A percentile compares a stretch with the other conserved stretches of the same genome.
Conservation (phyloP, 805 yeast genomes). For the Myxozyma udenii region DNA sequence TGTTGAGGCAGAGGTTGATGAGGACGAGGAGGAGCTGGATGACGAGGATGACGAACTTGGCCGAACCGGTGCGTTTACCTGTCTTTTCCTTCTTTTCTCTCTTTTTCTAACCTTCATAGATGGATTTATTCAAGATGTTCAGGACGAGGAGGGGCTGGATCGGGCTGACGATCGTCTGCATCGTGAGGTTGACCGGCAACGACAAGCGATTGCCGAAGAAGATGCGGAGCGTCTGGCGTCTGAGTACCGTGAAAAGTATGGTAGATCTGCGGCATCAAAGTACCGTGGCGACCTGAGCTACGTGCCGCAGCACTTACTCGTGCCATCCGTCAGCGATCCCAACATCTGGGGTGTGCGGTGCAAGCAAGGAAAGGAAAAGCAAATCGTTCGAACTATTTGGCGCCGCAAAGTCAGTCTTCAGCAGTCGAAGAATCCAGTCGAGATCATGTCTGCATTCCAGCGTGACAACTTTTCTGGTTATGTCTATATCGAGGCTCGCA, state of each 20-base stretch:
- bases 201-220: conserved; percentile 83
- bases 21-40: conserved; percentile 89
- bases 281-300: conserved; percentile 82
- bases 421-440: conserved; percentile 72
- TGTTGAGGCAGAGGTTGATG: conserved; percentile 98
- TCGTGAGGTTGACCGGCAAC: conserved; percentile 82
- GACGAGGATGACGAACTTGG: conserved; percentile 94
- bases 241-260: conserved; percentile 86
- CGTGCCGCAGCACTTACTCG: conserved; percentile 86
- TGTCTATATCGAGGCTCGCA: conserved; percentile 89
- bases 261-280: conserved; percentile 74
- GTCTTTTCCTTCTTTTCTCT: conserved; percentile 40
- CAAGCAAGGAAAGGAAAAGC: conserved; percentile 90
- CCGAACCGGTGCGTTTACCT: conserved; percentile 53
- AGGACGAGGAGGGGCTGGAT: conserved; percentile 48
- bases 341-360: conserved; percentile 94
- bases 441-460: conserved; percentile 85
- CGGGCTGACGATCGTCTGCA: conserved; percentile 71
- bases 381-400: conserved; percentile 75
- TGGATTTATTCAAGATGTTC: conserved; percentile 53
- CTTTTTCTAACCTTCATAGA: conserved; percentile 43
- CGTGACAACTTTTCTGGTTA: conserved; percentile 91
- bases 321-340: conserved; percentile 96
- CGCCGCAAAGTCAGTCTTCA: conserved; percentile 80
- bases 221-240: conserved; percentile 94